Conservation (phyloP, 2,329 filamentous ascomycete species). For the Aspergillus fischeri region DNA sequence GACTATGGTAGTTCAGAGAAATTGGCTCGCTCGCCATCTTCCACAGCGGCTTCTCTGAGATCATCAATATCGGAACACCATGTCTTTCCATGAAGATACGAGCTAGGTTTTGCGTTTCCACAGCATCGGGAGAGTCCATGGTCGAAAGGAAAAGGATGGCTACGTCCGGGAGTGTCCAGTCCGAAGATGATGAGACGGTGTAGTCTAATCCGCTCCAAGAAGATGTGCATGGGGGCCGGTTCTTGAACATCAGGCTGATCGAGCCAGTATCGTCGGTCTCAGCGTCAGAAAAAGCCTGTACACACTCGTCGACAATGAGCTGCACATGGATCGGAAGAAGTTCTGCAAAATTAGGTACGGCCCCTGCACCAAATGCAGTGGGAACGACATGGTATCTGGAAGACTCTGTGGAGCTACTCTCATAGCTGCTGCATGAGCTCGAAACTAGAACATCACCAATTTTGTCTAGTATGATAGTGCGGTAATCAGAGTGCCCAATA, state of each 20-base stretch:
- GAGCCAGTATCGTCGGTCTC: slow-evolving; percentile 24
- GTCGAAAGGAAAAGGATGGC: slow-evolving; percentile 43
- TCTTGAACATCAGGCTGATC: slow-evolving; percentile 39
- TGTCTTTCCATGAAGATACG: slow-evolving; percentile 42
- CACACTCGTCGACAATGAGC: slow-evolving; percentile 46
- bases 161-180: slow-evolving; percentile 44
- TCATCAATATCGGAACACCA: slow-evolving; percentile 41
- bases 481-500: slow-evolving; percentile 36
- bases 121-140: slow-evolving; percentile 24
- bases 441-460: slow-evolving; percentile 46
- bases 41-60: slow-evolving; percentile 43
- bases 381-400: slow-evolving; percentile 48
- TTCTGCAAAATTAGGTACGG: slow-evolving; percentile 45
- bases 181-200: slow-evolving; percentile 33
- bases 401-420: slow-evolving; percentile 35
- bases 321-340: slow-evolving; percentile 46
- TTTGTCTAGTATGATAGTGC: slow-evolving; percentile 43
- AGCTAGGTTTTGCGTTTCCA: slow-evolving; percentile 31
- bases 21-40: slow-evolving; percentile 30
- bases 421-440: slow-evolving; percentile 30
- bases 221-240: slow-evolving; percentile 35
- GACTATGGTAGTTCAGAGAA: slow-evolving; percentile 37
- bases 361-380: slow-evolving; percentile 43
- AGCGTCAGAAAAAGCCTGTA: slow-evolving; percentile 28
- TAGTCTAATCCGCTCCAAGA: slow-evolving; percentile 36